Percentiles rank a stretch among this genome's conserved stretches.
phyloP scores from a whole-genome alignment of 768 basidiomycete species.

The Asterophora parasitica region DNA sequence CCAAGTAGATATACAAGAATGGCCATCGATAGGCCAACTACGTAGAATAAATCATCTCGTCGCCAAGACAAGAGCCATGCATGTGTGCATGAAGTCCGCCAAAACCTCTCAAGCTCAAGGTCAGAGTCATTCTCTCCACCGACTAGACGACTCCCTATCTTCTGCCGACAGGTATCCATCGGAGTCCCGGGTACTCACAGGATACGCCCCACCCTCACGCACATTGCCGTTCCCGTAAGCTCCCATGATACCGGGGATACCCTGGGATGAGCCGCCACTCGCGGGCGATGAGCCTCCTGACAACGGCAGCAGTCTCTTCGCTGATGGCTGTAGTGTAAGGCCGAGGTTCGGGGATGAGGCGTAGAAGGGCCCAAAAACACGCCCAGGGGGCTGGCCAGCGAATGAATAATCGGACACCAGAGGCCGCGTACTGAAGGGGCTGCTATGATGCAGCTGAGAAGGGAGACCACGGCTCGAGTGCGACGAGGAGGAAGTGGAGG shows the following conservation, averaged over 20 bases:
- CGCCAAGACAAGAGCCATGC: too few relatives aligned
- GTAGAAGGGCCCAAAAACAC: slow-evolving; percentile 11
- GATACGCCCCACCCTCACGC: slow-evolving; percentile 1
- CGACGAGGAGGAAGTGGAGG: slow-evolving; percentile 20
- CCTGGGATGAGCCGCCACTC: slow-evolving; percentile 3
- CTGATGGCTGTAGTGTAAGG: slow-evolving; percentile 7
- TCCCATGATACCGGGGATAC: neutral
- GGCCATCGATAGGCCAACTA: too few relatives aligned
- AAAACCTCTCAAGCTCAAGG: too few relatives aligned
- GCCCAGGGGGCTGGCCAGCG: slow-evolving; percentile 5
- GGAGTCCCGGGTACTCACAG: slow-evolving; percentile 9
- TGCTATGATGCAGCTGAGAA: neutral
- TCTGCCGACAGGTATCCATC: slow-evolving; percentile 9
- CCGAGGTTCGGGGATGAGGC: slow-evolving; percentile 17
- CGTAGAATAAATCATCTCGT: too few relatives aligned
- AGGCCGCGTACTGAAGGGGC: slow-evolving; percentile 7
- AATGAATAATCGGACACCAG: slow-evolving; percentile 1
- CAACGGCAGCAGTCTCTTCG: neutral
- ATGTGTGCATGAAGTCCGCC: too few relatives aligned
- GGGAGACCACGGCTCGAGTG: slow-evolving; percentile 23
- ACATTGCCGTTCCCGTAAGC: neutral
- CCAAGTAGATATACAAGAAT: too few relatives aligned
- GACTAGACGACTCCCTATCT: neutral
- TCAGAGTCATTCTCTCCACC: neutral
- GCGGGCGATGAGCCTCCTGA: slow-evolving; percentile 8